A percentile compares a stretch with the other conserved stretches of the same genome.
Conservation (phyloP, 306 rosid species). For the Cucumis sativus region DNA sequence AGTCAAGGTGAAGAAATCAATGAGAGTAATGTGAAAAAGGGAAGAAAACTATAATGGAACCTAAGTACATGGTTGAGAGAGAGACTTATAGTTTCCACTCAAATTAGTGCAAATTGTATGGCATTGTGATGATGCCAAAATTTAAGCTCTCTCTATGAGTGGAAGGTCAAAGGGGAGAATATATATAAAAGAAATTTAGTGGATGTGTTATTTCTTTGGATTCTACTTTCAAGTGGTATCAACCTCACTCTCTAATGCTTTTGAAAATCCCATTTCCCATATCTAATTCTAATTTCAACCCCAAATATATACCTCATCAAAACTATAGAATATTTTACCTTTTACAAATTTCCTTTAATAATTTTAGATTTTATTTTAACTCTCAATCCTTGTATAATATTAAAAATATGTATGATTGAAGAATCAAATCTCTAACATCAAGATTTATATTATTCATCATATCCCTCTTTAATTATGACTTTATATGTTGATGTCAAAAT, state of each 20-base stretch:
- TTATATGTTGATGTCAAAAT: no score
- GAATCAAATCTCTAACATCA: no score
- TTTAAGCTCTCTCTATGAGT: background rate
- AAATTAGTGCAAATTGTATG: background rate
- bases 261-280: background rate
- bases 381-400: no score
- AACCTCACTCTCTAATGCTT: background rate
- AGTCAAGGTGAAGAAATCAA: background rate
- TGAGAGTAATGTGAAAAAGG: background rate
- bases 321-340: no score
- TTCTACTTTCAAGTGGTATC: background rate
- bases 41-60: background rate
- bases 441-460: no score
- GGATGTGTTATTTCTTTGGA: background rate
- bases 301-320: background rate
- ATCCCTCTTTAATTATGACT: no score
- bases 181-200: background rate
- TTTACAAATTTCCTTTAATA: background rate
- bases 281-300: background rate
- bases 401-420: no score
- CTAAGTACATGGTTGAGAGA: background rate
- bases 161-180: constrained; percentile 1
- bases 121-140: background rate
- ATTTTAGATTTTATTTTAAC: no score
- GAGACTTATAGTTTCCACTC: background rate